Evolutionary conservation across 208 protist species (phyloP).

Genomic region (Trypanosoma mega): DNA sequence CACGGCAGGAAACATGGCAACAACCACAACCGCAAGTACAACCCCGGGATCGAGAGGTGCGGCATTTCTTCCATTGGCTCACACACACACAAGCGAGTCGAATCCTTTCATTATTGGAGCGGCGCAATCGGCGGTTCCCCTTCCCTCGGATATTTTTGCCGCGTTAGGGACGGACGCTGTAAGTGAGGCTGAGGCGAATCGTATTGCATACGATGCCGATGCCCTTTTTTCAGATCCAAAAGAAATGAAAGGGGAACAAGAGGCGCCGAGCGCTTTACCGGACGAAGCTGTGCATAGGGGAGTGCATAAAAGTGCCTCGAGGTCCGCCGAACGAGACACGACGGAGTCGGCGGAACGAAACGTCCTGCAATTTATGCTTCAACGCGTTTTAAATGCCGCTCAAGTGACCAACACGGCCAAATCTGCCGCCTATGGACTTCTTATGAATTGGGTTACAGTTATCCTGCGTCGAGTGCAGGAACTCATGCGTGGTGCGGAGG

Average conservation of each 20-base stretch:
- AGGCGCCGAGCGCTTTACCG: too few species aligned
- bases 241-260: too few species aligned
- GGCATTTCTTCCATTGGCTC: too few species aligned
- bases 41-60: too few species aligned
- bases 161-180: too few species aligned
- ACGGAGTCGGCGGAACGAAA: neutral
- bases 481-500: conserved; percentile 5
- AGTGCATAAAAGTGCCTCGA: neutral
- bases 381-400: conserved; percentile 11
- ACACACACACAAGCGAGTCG: too few species aligned
- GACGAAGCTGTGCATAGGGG: neutral
- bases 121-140: neutral
- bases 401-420: neutral
- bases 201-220: too few species aligned
- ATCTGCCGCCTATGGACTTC: neutral
- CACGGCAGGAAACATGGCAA: too few species aligned
- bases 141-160: neutral
- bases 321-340: neutral
- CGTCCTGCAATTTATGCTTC: conserved; percentile 7
- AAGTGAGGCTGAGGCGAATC: too few species aligned
- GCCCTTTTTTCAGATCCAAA: too few species aligned
- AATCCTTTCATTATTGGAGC: neutral
- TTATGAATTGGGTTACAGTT: conserved; percentile 15
- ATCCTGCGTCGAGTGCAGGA: conserved; percentile 2
- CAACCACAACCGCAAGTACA: too few species aligned